Conservation (phyloP, 1,139 yeast genomes). For the Wickerhamomyces sp. region DNA sequence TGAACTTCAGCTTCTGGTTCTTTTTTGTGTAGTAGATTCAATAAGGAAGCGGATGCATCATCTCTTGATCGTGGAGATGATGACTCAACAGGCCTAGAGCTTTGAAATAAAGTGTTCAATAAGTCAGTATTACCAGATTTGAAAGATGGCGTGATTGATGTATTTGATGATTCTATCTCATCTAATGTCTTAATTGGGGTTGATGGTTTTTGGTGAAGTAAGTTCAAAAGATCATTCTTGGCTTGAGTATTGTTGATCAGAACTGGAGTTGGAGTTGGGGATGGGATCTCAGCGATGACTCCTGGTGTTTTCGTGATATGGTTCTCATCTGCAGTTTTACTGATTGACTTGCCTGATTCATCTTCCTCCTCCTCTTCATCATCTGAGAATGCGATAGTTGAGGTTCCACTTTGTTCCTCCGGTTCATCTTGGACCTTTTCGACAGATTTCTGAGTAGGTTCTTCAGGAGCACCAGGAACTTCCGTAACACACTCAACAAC, state of each 20-base stretch:
- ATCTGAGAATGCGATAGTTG: conserved; percentile 8
- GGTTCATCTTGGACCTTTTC: conserved; percentile 4
- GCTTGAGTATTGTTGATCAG: neutral
- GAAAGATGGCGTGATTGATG: neutral
- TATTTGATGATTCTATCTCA: conserved; percentile 1
- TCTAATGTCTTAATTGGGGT: conserved; percentile 1
- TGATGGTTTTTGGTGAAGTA: neutral
- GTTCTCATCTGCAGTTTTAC: conserved; percentile 6
- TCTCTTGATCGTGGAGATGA: neutral
- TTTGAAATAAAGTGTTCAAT: neutral
- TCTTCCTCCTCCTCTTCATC: conserved; percentile 6
- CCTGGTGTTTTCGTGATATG: neutral
- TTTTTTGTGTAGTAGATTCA: conserved; percentile 5
- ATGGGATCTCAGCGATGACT: neutral
- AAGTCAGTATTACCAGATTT: neutral
- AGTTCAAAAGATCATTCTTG: neutral
- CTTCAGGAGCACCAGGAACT: no score
- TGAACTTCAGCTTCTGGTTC: neutral
- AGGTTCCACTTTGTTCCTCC: conserved; percentile 8
- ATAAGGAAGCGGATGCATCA: conserved; percentile 2
- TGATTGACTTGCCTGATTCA: neutral
- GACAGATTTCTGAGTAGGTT: neutral
- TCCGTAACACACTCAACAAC: no score
- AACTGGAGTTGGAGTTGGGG: neutral
- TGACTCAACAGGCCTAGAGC: neutral